Base-by-base conservation (phyloP, 495 filamentous ascomycete species). In the Aspergillus conjunctus region DNA sequence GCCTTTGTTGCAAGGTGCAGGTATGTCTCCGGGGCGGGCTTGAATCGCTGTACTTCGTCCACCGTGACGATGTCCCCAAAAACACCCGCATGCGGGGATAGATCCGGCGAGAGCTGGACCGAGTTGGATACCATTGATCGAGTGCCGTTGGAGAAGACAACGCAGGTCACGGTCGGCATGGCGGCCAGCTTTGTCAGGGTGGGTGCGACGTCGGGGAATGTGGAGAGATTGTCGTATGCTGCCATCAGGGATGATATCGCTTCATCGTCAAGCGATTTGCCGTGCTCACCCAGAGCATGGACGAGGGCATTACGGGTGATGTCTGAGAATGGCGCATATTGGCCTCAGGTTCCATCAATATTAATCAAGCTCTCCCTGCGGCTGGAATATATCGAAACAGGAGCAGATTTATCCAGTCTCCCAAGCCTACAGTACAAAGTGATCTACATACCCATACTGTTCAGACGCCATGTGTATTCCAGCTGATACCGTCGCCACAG, bases 81-180 rank as follows among this genome's bases (percentile, higher is more conserved):
- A 14, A 80, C 59, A 0, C 54, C 39, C 0, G 73, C 71, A 60
- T 84, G 77, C 3, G 79, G 78, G 0, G 81, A 77, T 0, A 91
- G 75, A 22, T 82, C 80, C 9, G 79, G 73, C 1, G 87, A 89
- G 7, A 75, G 71, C 10, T 73, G 66, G 1, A 92, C 71, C 22
- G 86, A 87, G 22, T 81, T 81, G 2, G 76, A 74, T 9, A 93
- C 77, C 87, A 91, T 91, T 2, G 68, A 62, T 3, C 78, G 70
- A 0, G 85, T 86, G 22, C 90, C 91, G 63, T 93, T 95, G 11
- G 88, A 89, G 73, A 94, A 95, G 20, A 92, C 73, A 51, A 88
- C 86, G 1, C 87, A 69, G 12, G 78, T 73, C 17, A 88, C 60
- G 18, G 56, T 53, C 2, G 73, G 63, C 39, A 72, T 66, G 11